Evolutionary conservation across 768 basidiomycete species (phyloP).

Genomic region (Termitomyces sp.): DNA sequence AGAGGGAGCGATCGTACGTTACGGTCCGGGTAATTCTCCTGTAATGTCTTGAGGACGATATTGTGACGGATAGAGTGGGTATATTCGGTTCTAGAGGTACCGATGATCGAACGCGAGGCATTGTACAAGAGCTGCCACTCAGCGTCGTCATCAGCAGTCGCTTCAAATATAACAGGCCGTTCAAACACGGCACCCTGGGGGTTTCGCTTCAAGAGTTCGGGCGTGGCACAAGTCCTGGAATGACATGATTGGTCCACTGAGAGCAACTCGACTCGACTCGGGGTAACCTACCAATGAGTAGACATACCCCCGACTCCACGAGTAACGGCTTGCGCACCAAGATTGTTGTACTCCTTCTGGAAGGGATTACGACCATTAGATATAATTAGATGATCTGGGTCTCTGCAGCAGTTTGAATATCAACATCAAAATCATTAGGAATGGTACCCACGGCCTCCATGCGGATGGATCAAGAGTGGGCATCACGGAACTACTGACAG

Average conservation of each 20-base stretch:
- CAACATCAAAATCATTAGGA: neutral
- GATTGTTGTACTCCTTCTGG: conserved; percentile 5
- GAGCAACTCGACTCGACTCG: neutral
- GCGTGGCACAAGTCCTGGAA: neutral
- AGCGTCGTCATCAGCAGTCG: neutral
- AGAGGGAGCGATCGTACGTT: neutral
- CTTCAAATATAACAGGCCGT: neutral
- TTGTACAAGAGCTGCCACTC: neutral
- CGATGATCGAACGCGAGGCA: neutral
- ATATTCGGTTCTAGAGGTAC: neutral
- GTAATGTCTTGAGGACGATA: neutral
- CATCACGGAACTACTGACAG: neutral
- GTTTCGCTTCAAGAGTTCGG: neutral
- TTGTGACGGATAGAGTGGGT: neutral
- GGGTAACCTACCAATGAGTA: conserved; percentile 5
- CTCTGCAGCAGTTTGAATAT: neutral
- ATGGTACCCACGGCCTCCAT: neutral
- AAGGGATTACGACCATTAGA: conserved; percentile 1
- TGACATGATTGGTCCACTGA: neutral
- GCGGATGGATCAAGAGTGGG: neutral
- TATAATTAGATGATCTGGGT: neutral
- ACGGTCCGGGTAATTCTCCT: neutral
- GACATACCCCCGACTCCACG: conserved; percentile 8
- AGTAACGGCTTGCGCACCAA: conserved; percentile 4
- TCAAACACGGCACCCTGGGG: neutral